A percentile compares a stretch with the other conserved stretches of the same genome.
Conservation (phyloP, 2,329 filamentous ascomycete species). For the Rhynchosporium graminicola region DNA sequence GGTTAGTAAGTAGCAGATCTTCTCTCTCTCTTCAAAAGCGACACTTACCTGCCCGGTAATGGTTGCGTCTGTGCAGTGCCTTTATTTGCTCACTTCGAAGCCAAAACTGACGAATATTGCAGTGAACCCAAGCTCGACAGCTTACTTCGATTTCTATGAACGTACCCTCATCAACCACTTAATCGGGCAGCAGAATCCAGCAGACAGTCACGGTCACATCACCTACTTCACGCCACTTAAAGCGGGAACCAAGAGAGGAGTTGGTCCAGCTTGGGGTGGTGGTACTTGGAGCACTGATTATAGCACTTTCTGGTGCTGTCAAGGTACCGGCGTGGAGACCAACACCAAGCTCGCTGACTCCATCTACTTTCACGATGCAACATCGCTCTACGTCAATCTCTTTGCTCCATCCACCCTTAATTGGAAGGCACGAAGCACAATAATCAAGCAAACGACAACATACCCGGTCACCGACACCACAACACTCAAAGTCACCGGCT, state of each 20-base stretch:
- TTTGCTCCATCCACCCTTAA: neutral
- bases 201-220: neutral
- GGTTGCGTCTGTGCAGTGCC: too few species aligned
- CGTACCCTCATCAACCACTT: conserved; percentile 1
- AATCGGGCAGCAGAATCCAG: neutral
- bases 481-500: neutral
- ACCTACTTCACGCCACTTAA: neutral
- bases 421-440: neutral
- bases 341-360: conserved; percentile 7
- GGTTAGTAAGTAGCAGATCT: conserved; percentile 2
- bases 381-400: neutral
- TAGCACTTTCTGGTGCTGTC: conserved; percentile 13
- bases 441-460: neutral
- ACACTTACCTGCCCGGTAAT: too few species aligned
- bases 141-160: conserved; percentile 12
- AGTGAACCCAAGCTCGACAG: neutral
- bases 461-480: neutral
- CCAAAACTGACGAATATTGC: neutral
- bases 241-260: neutral
- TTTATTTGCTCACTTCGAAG: neutral
- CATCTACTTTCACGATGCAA: conserved; percentile 2
- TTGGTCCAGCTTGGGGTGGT: conserved; percentile 2
- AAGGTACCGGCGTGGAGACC: conserved; percentile 8
- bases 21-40: neutral
- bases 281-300: conserved; percentile 9